These are phyloP conservation scores for Podospora comata DNA, from an alignment of 495 filamentous ascomycete species.

Conservation along the genomic window DNA sequence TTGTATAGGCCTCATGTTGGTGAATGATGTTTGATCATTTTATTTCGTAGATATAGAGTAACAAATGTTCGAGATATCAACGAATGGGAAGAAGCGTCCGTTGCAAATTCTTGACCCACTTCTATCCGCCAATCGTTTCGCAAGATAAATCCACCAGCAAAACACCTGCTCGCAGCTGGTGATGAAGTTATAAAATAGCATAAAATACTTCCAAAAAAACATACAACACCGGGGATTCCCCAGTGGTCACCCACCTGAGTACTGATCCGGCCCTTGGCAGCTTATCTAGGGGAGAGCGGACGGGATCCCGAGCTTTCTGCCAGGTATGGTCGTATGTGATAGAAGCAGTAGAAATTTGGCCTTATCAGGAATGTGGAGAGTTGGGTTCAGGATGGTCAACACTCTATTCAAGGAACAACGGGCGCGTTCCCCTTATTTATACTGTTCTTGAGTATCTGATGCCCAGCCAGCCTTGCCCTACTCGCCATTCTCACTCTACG, in stretches of 20 bases:
- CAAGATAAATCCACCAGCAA: neutral
- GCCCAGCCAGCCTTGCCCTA: no score
- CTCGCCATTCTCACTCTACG: no score
- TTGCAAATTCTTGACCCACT: neutral
- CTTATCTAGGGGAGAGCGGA: conserved; percentile 51
- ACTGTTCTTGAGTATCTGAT: no score
- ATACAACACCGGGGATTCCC: conserved; percentile 32
- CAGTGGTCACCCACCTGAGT: conserved; percentile 50
- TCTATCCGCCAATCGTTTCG: neutral
- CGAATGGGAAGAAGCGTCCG: neutral
- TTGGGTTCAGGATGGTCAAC: no score
- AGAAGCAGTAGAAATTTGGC: no score
- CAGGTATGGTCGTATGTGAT: conserved; percentile 10
- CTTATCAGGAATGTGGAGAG: no score
- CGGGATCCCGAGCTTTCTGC: conserved; percentile 42
- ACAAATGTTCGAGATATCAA: neutral
- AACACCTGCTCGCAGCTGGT: neutral
- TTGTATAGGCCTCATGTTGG: neutral
- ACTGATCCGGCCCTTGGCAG: conserved; percentile 36
- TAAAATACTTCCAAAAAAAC: conserved; percentile 13
- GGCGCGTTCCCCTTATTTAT: no score
- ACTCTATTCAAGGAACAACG: no score
- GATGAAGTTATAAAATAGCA: neutral
- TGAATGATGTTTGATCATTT: neutral
- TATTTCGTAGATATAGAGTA: neutral